Base-by-base conservation (phyloP, 1,284 basidiomycete species). In the Anthracocystis setariae region DNA sequence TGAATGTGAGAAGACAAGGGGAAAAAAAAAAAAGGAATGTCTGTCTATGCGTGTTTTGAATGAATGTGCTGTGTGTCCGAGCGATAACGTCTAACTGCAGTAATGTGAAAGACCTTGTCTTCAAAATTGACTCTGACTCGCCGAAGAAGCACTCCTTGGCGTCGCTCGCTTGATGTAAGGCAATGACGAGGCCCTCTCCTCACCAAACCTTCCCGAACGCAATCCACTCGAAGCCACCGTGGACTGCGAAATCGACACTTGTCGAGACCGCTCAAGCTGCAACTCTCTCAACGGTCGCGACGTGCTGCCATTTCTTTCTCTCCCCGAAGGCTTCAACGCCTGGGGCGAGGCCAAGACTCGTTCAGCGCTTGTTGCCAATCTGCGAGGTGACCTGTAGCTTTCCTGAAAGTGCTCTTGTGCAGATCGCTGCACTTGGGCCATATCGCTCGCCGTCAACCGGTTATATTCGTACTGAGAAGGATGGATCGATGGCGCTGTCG, bases 131-230 rank as follows among this genome's bases (percentile, higher is more conserved):
- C 29, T 29, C 29, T 12, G 29, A 5, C 29, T 8, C 8, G 40
- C 40, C 7, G 35, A 37, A 17, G 35, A 37, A 15, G 17, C 35
- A 15, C 35, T 37, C n/a, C 52, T 39, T 15, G 53, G 53, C 13
- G 54, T 37, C 8, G 64, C 64, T 18, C 64, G 53, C 20, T 54
- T 57, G 49, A 67, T 61, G 27, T 67, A 67, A 1, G 64, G 64
- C 21, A 67, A 20, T 1, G 58, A 58, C 20, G 64, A 67, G 3
- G 50, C 52, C 3, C 35, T 37, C 8, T 32, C 29, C 17, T 12
- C 18, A 8, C 8, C 29, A 21, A 3, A 5, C n/a, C n/a, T 8
- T 21, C 17, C 21, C 1, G 35, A 5, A 5, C 8, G 17, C 35
- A 17, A 37, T 15, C 7, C 35, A 9, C 35, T n/a, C n/a, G 8